A percentile compares a stretch with the other conserved stretches of the same genome.
Evolutionary conservation across 352 stramenopile species (phyloP).

Genomic region (Phytophthora cajani): DNA sequence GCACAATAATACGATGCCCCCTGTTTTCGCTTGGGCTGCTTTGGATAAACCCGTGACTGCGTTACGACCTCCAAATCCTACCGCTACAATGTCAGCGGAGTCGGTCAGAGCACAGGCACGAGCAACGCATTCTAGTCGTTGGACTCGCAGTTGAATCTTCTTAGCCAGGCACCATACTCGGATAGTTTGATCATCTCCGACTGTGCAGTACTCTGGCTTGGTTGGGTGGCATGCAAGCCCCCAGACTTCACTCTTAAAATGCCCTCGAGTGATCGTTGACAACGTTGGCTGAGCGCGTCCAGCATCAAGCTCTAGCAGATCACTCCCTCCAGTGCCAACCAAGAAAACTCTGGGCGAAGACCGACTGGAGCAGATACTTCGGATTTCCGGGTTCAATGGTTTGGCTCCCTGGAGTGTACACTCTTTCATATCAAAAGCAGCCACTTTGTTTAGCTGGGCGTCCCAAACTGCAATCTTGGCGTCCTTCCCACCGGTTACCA

Average conservation of each 20-base stretch:
- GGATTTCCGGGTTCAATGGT: constrained; percentile 47
- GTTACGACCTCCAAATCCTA: constrained; percentile 71
- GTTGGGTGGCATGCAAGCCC: constrained; percentile 78
- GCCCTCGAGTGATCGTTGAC: constrained; percentile 53
- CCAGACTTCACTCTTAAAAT: constrained; percentile 85
- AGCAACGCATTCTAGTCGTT: constrained; percentile 54
- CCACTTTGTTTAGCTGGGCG: constrained; percentile 51
- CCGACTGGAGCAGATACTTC: constrained; percentile 51
- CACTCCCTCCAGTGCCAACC: constrained; percentile 85
- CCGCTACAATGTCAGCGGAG: constrained; percentile 51
- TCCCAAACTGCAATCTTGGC: constrained; percentile 89
- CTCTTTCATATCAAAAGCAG: constrained; percentile 51
- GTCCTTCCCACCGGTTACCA: constrained; percentile 90
- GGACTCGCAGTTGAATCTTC: constrained; percentile 47
- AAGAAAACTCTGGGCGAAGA: constrained; percentile 57
- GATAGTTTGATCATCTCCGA: constrained; percentile 82
- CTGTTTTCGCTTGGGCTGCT: constrained; percentile 56
- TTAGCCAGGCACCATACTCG: constrained; percentile 79
- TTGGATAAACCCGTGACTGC: constrained; percentile 28
- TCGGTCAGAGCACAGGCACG: constrained; percentile 70
- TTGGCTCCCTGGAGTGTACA: constrained; percentile 22
- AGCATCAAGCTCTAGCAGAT: constrained; percentile 88
- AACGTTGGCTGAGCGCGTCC: constrained; percentile 21
- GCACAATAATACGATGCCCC: constrained; percentile 60
- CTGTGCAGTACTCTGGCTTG: constrained; percentile 73